Evolutionary conservation across 2,329 filamentous ascomycete genomes (phyloP), one percentile per base, ranked within the genome.

Genomic region (Pestalotiopsis sp.): DNA sequence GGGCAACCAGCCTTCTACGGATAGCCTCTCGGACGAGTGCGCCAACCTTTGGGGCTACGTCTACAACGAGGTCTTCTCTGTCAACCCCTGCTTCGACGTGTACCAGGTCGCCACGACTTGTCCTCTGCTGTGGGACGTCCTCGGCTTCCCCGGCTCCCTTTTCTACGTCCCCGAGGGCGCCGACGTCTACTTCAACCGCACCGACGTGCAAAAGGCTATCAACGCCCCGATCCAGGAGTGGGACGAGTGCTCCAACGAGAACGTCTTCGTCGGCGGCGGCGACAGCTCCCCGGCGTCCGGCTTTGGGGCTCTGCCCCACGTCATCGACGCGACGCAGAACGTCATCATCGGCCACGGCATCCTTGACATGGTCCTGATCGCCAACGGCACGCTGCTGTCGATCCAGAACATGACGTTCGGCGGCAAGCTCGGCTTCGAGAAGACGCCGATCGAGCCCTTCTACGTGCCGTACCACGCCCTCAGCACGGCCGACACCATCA

Each of bases 321-420:
- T 95, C 44, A 93, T 95, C 70, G 92, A 95, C 73, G 82, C 84
- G 39, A 92, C 91, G 1, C 84, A 91, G 60, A 90, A 91, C 70
- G 92, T 93, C 9, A 85, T 96, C 71, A 89, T 96, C 73, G 90
- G 85, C 2, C 92, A 94, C 74, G 93, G 92, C 11, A 81, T 86
- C 62, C 84, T 91, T 11, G 93, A 94, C 79, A 92, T 86, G 75
- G 84, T 92, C 68, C 83, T 93, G 10, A 81, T 91, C 26, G 82
- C 85, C 73, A 91, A 92, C 76, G 92, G 92, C 17, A 91, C 91
- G 0, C 82, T 95, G 1, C 81, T 93, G 6, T 85, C 86, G 1
- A 89, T 94, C 68, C 92, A 95, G 75, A 94, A 94, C 81, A 93
- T 94, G 89, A 94, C 91, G 0, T 95, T 89, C 89, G 88, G 88